Evolutionary conservation across 108 stramenopile genomes (phyloP).

Genomic region (Pseudonitzschia delicatissima): DNA sequence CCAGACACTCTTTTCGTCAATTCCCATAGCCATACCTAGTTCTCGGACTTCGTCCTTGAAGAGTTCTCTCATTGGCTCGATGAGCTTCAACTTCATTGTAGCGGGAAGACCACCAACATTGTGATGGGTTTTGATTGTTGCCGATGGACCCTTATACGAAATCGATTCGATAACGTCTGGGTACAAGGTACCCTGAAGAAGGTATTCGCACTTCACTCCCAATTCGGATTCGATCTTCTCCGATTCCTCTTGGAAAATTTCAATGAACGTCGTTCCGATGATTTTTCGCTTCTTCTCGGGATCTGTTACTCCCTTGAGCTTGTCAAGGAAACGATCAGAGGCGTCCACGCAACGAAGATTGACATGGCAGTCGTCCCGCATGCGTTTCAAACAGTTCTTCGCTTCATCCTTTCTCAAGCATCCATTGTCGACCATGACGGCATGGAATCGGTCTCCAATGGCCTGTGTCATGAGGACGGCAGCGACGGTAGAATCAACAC

Average conservation of each 20-base stretch:
- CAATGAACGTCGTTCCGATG: constrained; percentile 96
- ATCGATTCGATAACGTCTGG: constrained; percentile 99
- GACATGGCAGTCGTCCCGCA: constrained; percentile 90
- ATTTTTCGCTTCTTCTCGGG: constrained; percentile 98
- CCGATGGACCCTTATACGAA: constrained; percentile 98
- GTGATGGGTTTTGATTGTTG: constrained; percentile 99
- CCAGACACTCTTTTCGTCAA: constrained; percentile 94
- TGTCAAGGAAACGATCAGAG: constrained; percentile 85
- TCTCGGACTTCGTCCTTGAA: constrained; percentile 98
- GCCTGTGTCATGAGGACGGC: constrained; percentile 95
- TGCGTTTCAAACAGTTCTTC: constrained; percentile 73
- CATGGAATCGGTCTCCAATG: constrained; percentile 97
- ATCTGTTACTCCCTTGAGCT: constrained; percentile 88
- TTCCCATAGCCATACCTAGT: constrained; percentile 91
- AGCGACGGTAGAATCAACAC: constrained; percentile 98
- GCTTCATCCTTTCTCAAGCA: constrained; percentile 96
- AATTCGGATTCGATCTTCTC: constrained; percentile 73
- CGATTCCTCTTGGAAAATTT: constrained; percentile 96
- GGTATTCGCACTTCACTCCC: constrained; percentile 64
- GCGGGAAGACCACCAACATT: constrained; percentile 97
- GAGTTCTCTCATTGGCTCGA: constrained; percentile 97
- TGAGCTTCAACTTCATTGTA: constrained; percentile 93
- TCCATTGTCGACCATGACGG: constrained; percentile 97
- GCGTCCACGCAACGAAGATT: constrained; percentile 95
- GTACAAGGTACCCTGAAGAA: constrained; percentile 97